Evolutionary conservation across 2,329 filamentous ascomycete genomes (phyloP).

Genomic region (Ceratocystis lukuohia): DNA sequence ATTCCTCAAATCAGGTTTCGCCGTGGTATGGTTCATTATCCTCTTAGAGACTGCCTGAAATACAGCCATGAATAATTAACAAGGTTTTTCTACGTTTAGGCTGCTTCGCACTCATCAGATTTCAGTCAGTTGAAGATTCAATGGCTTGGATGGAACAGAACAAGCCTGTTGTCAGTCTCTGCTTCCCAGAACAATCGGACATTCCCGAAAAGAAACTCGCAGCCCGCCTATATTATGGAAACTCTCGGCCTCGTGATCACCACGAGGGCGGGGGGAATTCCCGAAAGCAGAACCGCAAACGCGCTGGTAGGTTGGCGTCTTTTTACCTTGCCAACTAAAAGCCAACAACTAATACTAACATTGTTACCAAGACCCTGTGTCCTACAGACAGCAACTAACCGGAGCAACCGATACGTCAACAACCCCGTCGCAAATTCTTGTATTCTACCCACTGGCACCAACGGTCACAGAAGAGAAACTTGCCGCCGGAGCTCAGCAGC

Average conservation of each 20-base stretch:
- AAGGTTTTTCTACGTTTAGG: slow-evolving; percentile 23
- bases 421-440: slow-evolving; percentile 58
- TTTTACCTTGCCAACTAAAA: background rate
- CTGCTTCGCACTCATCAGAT: slow-evolving; percentile 32
- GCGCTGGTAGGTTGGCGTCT: background rate
- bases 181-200: slow-evolving; percentile 28
- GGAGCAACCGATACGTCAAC: slow-evolving; percentile 39
- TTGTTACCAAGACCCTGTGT: background rate
- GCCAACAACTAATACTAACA: background rate
- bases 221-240: slow-evolving; percentile 32
- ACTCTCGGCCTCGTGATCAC: slow-evolving; percentile 25
- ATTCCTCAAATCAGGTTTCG: slow-evolving; percentile 13
- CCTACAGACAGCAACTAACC: slow-evolving; percentile 26
- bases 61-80: background rate
- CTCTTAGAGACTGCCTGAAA: too few species aligned
- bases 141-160: slow-evolving; percentile 32
- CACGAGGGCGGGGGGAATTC: background rate
- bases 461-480: slow-evolving; percentile 61
- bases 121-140: slow-evolving; percentile 30
- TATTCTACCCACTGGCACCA: slow-evolving; percentile 57
- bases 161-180: slow-evolving; percentile 30
- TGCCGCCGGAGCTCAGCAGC: slow-evolving; percentile 57
- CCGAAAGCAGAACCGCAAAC: background rate
- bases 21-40: slow-evolving; percentile 5
- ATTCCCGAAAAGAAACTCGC: slow-evolving; percentile 29